A percentile compares a stretch with the other conserved stretches of the same genome.
Evolutionary conservation across 352 stramenopile species (phyloP).

Genomic region (Blastocystis sp.): DNA sequence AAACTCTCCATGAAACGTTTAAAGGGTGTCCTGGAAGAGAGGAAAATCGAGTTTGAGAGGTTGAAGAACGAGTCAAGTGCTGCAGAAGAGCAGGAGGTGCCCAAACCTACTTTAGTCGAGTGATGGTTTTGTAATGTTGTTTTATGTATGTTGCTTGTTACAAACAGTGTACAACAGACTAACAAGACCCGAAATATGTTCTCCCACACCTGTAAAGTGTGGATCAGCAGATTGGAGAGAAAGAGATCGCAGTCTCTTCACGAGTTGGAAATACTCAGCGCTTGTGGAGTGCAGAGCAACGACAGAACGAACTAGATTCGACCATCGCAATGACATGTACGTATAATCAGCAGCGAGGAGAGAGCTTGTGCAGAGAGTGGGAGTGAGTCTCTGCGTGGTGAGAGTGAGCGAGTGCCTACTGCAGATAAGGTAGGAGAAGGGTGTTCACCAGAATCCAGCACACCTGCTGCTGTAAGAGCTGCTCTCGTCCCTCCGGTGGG

Average conservation of each 20-base stretch:
- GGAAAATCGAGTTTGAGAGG: slow-evolving; percentile 50
- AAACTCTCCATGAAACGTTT: slow-evolving; percentile 55
- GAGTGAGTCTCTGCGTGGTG: neutral
- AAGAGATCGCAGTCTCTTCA: neutral
- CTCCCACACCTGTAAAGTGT: neutral
- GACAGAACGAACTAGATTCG: neutral
- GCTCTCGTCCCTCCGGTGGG: neutral
- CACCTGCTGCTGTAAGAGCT: neutral
- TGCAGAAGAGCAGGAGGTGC: neutral
- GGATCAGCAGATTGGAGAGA: neutral
- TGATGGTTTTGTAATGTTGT: neutral
- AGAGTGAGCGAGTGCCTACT: neutral
- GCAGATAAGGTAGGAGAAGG: neutral
- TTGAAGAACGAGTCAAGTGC: neutral
- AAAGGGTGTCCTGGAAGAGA: slow-evolving; percentile 43
- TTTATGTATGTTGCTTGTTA: neutral
- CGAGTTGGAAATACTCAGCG: neutral
- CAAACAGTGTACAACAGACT: neutral
- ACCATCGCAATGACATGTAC: neutral
- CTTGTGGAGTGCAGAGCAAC: neutral
- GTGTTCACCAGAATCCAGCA: neutral
- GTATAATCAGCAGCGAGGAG: neutral
- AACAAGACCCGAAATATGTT: neutral
- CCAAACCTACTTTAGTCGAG: neutral
- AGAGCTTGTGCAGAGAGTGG: neutral